A percentile compares a stretch with the other conserved stretches of the same genome.
Conservation (phyloP, 2,329 filamentous ascomycete species). For the Neofusicoccum laricinum region DNA sequence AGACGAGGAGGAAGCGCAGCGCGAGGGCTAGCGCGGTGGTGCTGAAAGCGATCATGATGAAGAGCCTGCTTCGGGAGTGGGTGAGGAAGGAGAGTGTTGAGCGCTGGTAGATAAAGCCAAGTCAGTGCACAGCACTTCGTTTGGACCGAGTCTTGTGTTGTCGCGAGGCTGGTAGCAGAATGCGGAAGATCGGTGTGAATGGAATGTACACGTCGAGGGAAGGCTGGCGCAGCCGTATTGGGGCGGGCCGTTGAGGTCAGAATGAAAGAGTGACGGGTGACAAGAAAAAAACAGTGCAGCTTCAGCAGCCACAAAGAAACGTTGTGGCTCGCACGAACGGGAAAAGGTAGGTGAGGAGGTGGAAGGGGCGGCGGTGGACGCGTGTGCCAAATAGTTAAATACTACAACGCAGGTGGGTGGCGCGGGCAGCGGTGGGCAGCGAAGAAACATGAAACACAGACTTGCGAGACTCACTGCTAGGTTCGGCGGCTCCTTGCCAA, state of each 20-base stretch:
- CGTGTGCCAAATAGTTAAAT: slow-evolving; percentile 6
- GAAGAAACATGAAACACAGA: slow-evolving; percentile 17
- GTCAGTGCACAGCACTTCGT: slow-evolving; percentile 17
- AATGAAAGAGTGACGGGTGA: slow-evolving; percentile 12
- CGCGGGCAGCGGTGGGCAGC: not conserved
- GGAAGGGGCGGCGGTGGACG: slow-evolving; percentile 8
- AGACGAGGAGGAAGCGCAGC: slow-evolving; percentile 30
- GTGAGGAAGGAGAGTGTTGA: slow-evolving; percentile 6
- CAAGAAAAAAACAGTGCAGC: slow-evolving; percentile 11
- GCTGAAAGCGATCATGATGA: slow-evolving; percentile 38
- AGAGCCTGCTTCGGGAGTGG: slow-evolving; percentile 17
- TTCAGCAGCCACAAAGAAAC: slow-evolving; percentile 8
- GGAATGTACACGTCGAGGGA: slow-evolving; percentile 12
- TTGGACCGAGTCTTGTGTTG: not conserved
- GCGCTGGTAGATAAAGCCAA: slow-evolving; percentile 12
- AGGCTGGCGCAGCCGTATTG: slow-evolving; percentile 8
- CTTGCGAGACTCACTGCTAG: slow-evolving; percentile 10
- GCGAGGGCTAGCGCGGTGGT: slow-evolving; percentile 35
- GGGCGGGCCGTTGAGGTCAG: not conserved
- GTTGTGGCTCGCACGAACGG: slow-evolving; percentile 12
- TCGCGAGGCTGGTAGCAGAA: slow-evolving; percentile 13
- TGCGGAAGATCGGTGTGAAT: slow-evolving; percentile 1
- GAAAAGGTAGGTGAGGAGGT: slow-evolving; percentile 8
- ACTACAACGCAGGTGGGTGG: no score
- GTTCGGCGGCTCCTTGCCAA: slow-evolving; percentile 4